Conservation (phyloP, 306 rosid species). For the Prunus mongolica region DNA sequence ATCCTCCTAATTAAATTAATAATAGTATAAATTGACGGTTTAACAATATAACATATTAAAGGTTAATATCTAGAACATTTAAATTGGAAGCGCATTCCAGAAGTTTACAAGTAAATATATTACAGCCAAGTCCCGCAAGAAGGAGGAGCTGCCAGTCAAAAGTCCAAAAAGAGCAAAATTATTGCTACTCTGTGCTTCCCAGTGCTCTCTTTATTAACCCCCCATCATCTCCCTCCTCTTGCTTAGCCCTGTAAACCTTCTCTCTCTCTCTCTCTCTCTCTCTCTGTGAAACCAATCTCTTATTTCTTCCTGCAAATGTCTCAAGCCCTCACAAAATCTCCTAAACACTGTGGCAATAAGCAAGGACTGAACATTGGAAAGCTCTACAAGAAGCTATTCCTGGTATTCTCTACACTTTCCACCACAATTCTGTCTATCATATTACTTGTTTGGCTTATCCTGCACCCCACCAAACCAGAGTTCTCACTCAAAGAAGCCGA, state of each 20-base stretch:
- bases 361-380: constrained; percentile 38
- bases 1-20: too few species aligned
- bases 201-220: constrained; percentile 23
- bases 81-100: neutral
- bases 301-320: constrained; percentile 53
- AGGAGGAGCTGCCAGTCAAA: constrained; percentile 36
- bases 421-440: constrained; percentile 47
- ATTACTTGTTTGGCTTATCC: constrained; percentile 57
- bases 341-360: constrained; percentile 72
- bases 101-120: neutral
- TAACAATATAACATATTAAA: neutral
- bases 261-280: neutral
- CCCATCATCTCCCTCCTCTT: constrained; percentile 26
- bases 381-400: constrained; percentile 60
- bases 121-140: constrained; percentile 10
- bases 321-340: constrained; percentile 48
- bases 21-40: neutral
- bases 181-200: constrained; percentile 40
- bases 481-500: constrained; percentile 70
- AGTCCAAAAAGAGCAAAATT: constrained; percentile 28
- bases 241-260: constrained; percentile 44
- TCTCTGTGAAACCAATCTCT: neutral
- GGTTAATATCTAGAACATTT: neutral
- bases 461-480: constrained; percentile 71
- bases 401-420: constrained; percentile 43